Evolutionary conservation across 1,284 basidiomycete genomes (phyloP).

Genomic region (Mycocalia duriaeana): DNA sequence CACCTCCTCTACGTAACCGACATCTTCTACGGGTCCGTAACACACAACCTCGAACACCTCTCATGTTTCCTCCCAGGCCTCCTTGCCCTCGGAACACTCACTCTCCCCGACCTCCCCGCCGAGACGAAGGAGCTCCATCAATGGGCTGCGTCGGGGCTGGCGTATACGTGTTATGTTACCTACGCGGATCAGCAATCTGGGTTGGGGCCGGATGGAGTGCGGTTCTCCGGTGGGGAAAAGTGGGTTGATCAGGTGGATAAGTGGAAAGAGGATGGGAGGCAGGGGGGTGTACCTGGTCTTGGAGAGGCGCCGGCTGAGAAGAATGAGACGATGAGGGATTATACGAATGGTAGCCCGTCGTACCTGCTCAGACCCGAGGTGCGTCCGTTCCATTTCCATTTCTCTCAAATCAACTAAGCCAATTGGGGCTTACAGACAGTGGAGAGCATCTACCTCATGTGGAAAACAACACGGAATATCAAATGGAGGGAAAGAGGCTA

Average conservation of each 20-base stretch:
- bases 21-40: constrained; percentile 28
- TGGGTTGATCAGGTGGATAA: constrained; percentile 20
- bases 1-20: constrained; percentile 68
- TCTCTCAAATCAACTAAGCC: background rate
- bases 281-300: constrained; percentile 20
- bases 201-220: constrained; percentile 53
- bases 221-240: background rate
- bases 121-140: constrained; percentile 49
- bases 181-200: constrained; percentile 61
- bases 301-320: constrained; percentile 18
- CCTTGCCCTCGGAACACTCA: constrained; percentile 63
- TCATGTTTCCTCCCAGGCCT: constrained; percentile 73
- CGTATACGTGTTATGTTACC: constrained; percentile 58
- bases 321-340: constrained; percentile 46
- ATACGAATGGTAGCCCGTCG: constrained; percentile 34
- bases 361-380: constrained; percentile 69
- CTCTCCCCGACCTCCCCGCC: no score
- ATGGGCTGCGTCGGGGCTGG: constrained; percentile 67
- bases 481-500: constrained; percentile 55
- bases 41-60: constrained; percentile 62
- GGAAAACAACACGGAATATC: constrained; percentile 60
- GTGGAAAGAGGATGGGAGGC: constrained; percentile 9
- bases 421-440: constrained; percentile 58
- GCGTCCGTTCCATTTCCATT: constrained; percentile 8
- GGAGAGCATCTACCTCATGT: constrained; percentile 67